phyloP scores from a whole-genome alignment of 345 rosid genomes.

The Eucalyptus tenuipes region DNA sequence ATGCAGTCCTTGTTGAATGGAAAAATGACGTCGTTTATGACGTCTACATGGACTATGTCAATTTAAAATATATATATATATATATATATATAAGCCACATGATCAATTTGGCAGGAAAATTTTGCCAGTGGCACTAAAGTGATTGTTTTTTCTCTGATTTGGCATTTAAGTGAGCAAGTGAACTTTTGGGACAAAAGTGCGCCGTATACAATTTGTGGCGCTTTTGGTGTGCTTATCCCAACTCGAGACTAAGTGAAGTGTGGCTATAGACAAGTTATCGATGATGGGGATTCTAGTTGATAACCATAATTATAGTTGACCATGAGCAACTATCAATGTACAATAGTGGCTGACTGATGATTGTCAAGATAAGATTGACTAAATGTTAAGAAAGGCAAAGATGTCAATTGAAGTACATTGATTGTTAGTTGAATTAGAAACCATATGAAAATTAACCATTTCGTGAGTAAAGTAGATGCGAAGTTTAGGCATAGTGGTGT shows the following conservation, averaged over 20 bases:
- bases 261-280: background rate
- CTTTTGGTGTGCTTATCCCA: no score
- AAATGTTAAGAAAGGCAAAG: background rate
- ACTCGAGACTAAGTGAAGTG: background rate
- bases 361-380: background rate
- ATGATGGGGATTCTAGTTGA: background rate
- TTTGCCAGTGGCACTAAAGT: no score
- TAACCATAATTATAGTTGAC: background rate
- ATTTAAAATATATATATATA: no score
- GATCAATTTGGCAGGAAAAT: no score
- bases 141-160: no score
- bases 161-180: no score
- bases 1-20: no score
- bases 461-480: background rate
- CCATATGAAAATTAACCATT: background rate
- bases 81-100: no score
- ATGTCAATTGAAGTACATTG: background rate
- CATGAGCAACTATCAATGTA: background rate
- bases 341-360: background rate
- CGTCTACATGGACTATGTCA: no score
- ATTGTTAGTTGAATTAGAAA: background rate
- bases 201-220: no score
- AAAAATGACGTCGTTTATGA: no score
- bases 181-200: no score
- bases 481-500: background rate